These are phyloP conservation scores for Piper longum DNA, from an alignment of 164 flowering plant genomes.

Conservation along the genomic window DNA sequence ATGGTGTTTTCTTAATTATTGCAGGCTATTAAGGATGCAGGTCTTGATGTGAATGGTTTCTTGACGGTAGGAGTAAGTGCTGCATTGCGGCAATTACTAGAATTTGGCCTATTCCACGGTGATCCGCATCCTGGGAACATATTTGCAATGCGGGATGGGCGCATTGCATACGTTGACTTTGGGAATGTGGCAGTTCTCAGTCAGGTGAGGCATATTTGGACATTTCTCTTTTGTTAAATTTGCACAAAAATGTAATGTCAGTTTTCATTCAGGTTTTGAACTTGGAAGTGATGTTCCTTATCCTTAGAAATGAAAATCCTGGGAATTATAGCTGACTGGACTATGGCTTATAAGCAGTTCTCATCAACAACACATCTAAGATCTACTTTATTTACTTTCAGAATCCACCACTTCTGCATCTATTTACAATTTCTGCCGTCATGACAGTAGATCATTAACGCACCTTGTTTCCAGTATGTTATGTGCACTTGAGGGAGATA, in stretches of 20 bases:
- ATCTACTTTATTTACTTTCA: too few species aligned
- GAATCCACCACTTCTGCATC: too few species aligned
- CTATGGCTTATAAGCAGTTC: too few species aligned
- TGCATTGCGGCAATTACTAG: constrained; percentile 84
- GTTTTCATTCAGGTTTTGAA: too few species aligned
- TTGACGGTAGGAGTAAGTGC: constrained; percentile 98
- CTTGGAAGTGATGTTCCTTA: too few species aligned
- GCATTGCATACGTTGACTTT: constrained; percentile 96
- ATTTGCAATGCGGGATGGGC: constrained; percentile 99
- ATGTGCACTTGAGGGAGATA: too few species aligned
- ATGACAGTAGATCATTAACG: too few species aligned
- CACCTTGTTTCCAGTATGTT: too few species aligned
- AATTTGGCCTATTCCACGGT: constrained; percentile 95
- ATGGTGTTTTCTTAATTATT: too few species aligned
- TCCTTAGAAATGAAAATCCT: too few species aligned
- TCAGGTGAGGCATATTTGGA: constrained; percentile 34
- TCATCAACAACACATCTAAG: not conserved
- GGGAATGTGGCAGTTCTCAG: constrained; percentile 98
- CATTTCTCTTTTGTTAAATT: not conserved
- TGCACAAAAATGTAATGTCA: not conserved
- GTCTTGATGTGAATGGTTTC: constrained; percentile 80
- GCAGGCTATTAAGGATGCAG: constrained; percentile 80
- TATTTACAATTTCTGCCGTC: too few species aligned
- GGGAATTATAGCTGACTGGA: too few species aligned
- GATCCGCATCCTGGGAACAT: constrained; percentile 99